These are phyloP conservation scores for Xylariaceae sp. DNA, from an alignment of 2,329 filamentous ascomycete species.

Conservation along the genomic window DNA sequence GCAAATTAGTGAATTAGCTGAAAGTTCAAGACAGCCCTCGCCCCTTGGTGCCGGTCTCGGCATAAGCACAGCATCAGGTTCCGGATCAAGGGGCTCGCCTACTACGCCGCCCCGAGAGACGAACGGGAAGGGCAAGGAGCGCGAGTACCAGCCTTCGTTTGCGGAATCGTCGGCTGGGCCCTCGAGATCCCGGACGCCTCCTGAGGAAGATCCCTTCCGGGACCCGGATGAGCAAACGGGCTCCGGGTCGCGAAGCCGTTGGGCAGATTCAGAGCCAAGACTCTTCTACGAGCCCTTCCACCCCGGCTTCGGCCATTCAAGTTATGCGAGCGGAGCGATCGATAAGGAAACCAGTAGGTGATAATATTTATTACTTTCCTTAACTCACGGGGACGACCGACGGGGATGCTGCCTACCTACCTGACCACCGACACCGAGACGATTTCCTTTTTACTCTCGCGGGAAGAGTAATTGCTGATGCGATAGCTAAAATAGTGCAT, in stretches of 20 bases:
- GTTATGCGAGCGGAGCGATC: constrained; percentile 35
- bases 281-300: constrained; percentile 34
- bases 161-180: constrained; percentile 24
- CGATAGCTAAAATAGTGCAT: constrained; percentile 30
- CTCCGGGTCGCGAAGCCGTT: constrained; percentile 22
- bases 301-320: constrained; percentile 32
- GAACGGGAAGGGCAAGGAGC: constrained; percentile 28
- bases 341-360: constrained; percentile 35
- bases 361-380: background rate
- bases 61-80: constrained; percentile 22
- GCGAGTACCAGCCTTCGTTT: constrained; percentile 31
- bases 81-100: constrained; percentile 18
- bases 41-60: constrained; percentile 15
- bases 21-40: constrained; percentile 8
- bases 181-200: constrained; percentile 29
- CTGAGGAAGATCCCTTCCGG: constrained; percentile 33
- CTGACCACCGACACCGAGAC: too few species aligned
- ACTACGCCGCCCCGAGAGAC: constrained; percentile 25
- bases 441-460: background rate
- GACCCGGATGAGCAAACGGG: constrained; percentile 29
- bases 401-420: too few species aligned
- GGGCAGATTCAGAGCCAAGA: constrained; percentile 25
- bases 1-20: constrained; percentile 9
- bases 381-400: background rate
- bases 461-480: constrained; percentile 1